A percentile compares a stretch with the other conserved stretches of the same genome.
phyloP scores from a whole-genome alignment of 225 moss, liverwort and hornwort species.

The Asterella californica region DNA sequence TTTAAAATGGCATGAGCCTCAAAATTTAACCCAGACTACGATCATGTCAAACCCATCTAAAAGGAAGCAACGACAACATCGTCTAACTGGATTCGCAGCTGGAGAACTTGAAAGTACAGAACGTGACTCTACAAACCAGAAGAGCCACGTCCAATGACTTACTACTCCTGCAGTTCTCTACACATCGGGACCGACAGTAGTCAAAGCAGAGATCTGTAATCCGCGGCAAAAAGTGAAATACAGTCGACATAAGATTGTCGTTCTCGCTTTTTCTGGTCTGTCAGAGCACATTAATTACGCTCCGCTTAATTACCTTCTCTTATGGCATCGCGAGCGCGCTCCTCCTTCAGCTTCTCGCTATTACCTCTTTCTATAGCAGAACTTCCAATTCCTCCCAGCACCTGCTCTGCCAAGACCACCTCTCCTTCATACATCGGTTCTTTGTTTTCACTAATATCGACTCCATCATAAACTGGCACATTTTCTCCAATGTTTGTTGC shows the following conservation, averaged over 20 bases:
- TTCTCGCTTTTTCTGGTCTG: too few relatives aligned
- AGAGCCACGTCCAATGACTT: background rate
- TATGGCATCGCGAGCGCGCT: constrained; percentile 26
- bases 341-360: constrained; percentile 43
- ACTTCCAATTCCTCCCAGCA: constrained; percentile 23
- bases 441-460: constrained; percentile 11
- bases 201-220: too few relatives aligned
- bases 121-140: background rate
- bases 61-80: too few relatives aligned
- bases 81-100: too few relatives aligned
- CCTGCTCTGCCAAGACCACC: constrained; percentile 65
- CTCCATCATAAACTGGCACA: background rate
- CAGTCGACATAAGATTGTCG: too few relatives aligned
- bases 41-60: background rate
- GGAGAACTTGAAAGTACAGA: background rate
- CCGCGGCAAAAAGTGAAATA: too few relatives aligned
- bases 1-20: background rate
- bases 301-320: constrained; percentile 39
- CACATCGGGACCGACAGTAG: background rate
- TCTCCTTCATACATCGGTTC: constrained; percentile 89
- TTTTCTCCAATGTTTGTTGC: constrained; percentile 18
- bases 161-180: background rate
- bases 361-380: constrained; percentile 44
- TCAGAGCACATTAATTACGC: background rate
- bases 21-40: too few relatives aligned